Percentiles rank a stretch among this genome's conserved stretches.
These are phyloP conservation scores for Casuarina cunninghamiana DNA, from an alignment of 306 rosid genomes.

Conservation along the genomic window DNA sequence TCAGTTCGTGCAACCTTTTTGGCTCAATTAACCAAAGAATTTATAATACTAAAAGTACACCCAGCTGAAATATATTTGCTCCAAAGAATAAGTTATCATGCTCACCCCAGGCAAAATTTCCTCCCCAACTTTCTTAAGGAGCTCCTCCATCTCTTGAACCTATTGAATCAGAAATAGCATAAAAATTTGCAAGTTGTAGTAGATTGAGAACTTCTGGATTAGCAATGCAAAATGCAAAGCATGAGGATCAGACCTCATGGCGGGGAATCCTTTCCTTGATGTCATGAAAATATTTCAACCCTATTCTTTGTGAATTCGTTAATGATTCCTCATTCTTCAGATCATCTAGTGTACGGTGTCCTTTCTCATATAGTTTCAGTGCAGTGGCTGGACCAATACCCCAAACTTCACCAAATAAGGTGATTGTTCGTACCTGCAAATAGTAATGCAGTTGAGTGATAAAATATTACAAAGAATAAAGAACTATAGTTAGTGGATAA, in stretches of 20 bases:
- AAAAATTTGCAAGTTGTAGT: neutral
- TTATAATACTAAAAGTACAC: neutral
- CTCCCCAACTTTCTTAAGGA: constrained; percentile 72
- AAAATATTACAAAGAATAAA: constrained; percentile 5
- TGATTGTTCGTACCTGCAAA: constrained; percentile 69
- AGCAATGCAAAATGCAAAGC: constrained; percentile 4
- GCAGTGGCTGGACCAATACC: constrained; percentile 97
- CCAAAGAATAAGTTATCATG: constrained; percentile 10
- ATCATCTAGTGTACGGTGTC: constrained; percentile 75
- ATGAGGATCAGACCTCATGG: constrained; percentile 57
- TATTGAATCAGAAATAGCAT: constrained; percentile 35
- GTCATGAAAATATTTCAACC: constrained; percentile 90
- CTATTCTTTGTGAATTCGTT: constrained; percentile 77
- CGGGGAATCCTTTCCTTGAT: constrained; percentile 79
- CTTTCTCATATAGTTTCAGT: constrained; percentile 80
- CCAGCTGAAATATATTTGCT: constrained; percentile 5
- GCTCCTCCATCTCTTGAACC: constrained; percentile 83
- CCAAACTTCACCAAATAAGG: constrained; percentile 95
- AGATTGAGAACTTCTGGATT: neutral
- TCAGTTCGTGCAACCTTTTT: neutral
- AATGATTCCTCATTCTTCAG: constrained; percentile 65
- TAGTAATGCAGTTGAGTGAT: constrained; percentile 4
- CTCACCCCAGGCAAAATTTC: constrained; percentile 82
- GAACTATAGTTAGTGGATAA: neutral
- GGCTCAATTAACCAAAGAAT: neutral